Evolutionary conservation across 306 rosid species (phyloP).

Genomic region (Begonia loranthoides): DNA sequence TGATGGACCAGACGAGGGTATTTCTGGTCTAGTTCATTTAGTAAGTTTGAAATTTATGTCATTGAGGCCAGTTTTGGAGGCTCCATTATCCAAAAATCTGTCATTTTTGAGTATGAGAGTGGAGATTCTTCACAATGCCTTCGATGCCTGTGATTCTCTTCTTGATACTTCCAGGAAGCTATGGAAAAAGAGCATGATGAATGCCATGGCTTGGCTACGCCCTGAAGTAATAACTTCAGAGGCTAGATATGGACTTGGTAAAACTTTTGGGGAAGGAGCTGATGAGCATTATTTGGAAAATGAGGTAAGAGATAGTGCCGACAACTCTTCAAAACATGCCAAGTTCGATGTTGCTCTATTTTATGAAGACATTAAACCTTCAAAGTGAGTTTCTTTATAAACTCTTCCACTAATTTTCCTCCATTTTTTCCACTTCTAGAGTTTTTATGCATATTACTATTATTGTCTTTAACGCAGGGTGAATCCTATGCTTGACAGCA

Average conservation of each 20-base stretch:
- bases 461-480: conserved; percentile 32
- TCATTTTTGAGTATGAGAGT: conserved; percentile 59
- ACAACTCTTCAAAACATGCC: conserved; percentile 16
- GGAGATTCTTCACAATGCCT: conserved; percentile 48
- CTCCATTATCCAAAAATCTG: conserved; percentile 26
- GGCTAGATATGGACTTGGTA: conserved; percentile 44
- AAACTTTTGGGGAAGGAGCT: conserved; percentile 34
- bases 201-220: conserved; percentile 75
- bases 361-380: conserved; percentile 86
- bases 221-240: conserved; percentile 76
- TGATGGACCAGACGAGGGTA: conserved; percentile 83
- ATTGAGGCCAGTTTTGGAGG: conserved; percentile 47
- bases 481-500: conserved; percentile 63
- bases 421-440: neutral
- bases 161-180: conserved; percentile 52
- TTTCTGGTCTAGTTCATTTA: conserved; percentile 74
- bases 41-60: conserved; percentile 60
- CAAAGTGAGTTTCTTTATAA: conserved; percentile 49
- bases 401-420: neutral
- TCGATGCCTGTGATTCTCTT: conserved; percentile 70
- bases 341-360: conserved; percentile 66
- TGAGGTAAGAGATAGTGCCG: conserved; percentile 22
- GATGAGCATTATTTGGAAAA: conserved; percentile 15
- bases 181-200: conserved; percentile 90
- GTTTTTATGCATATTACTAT: neutral